phyloP scores from a whole-genome alignment of 2,329 filamentous ascomycete species.

The Epichloe bromicola region DNA sequence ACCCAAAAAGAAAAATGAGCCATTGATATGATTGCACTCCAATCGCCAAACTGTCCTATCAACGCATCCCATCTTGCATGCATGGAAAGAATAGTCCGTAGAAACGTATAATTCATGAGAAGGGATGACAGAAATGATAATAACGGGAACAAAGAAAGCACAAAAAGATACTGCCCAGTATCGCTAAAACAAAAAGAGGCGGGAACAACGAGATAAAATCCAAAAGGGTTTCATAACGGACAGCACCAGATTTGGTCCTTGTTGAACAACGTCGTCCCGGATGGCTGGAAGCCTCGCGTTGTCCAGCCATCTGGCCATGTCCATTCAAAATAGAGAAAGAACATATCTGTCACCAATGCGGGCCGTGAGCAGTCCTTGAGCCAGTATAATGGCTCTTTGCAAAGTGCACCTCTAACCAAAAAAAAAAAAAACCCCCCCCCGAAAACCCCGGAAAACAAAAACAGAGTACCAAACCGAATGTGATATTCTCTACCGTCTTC shows the following conservation, averaged over 20 bases:
- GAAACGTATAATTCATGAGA: neutral
- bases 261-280: neutral
- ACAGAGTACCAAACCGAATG: neutral
- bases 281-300: neutral
- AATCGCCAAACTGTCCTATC: conserved; percentile 39
- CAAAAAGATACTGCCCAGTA: neutral
- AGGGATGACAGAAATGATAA: neutral
- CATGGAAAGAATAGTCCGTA: neutral
- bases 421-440: neutral
- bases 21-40: conserved; percentile 34
- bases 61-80: conserved; percentile 21
- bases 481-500: neutral
- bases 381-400: neutral
- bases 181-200: neutral
- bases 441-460: neutral
- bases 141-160: conserved; percentile 6
- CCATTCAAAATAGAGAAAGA: conserved; percentile 1
- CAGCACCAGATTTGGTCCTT: neutral
- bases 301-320: neutral
- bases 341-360: neutral
- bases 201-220: too few relatives aligned
- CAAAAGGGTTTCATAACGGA: neutral
- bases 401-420: conserved; percentile 3
- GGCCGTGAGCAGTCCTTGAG: neutral
- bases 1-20: neutral